Conservation (phyloP, 2,329 filamentous ascomycete genomes). For the Dendryphion nanum region DNA sequence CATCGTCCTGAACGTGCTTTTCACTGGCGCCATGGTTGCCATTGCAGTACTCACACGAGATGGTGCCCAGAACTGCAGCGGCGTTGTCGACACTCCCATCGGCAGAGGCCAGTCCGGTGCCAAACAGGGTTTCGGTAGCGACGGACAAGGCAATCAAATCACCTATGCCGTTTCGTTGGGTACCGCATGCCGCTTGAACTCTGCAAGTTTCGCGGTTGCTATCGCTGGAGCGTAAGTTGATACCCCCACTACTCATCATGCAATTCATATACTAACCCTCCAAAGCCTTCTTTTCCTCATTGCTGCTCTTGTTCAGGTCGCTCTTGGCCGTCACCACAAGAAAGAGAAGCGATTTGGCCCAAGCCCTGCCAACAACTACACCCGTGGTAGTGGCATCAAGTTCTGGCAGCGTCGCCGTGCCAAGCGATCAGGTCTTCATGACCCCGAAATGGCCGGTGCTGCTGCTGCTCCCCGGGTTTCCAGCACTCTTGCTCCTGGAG, state of each 20-base stretch:
- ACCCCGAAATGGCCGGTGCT: slow-evolving; percentile 45
- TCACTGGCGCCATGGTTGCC: slow-evolving; percentile 76
- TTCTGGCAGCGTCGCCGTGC: slow-evolving; percentile 44
- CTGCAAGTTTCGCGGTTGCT: slow-evolving; percentile 72
- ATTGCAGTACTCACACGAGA: slow-evolving; percentile 72
- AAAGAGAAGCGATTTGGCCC: slow-evolving; percentile 72
- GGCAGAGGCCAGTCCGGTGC: slow-evolving; percentile 60
- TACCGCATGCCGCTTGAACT: slow-evolving; percentile 74
- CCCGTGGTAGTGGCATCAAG: slow-evolving; percentile 55
- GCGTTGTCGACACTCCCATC: slow-evolving; percentile 64
- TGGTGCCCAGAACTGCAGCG: slow-evolving; percentile 66
- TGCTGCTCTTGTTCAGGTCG: slow-evolving; percentile 67
- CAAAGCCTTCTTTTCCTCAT: slow-evolving; percentile 70
- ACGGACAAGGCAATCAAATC: slow-evolving; percentile 37
- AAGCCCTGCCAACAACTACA: slow-evolving; percentile 66
- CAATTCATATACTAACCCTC: slow-evolving; percentile 7
- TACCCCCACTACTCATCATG: not conserved
- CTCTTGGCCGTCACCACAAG: slow-evolving; percentile 68
- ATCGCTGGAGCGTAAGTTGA: slow-evolving; percentile 71
- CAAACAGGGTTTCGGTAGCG: slow-evolving; percentile 50
- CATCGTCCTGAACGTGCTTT: slow-evolving; percentile 73
- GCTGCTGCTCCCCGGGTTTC: slow-evolving; percentile 18
- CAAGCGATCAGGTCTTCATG: slow-evolving; percentile 27
- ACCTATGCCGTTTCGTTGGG: slow-evolving; percentile 48
- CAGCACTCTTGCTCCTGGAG: slow-evolving; percentile 19